phyloP scores from a whole-genome alignment of 371 early-diverging fungal species.

The Mucor velutinosus region DNA sequence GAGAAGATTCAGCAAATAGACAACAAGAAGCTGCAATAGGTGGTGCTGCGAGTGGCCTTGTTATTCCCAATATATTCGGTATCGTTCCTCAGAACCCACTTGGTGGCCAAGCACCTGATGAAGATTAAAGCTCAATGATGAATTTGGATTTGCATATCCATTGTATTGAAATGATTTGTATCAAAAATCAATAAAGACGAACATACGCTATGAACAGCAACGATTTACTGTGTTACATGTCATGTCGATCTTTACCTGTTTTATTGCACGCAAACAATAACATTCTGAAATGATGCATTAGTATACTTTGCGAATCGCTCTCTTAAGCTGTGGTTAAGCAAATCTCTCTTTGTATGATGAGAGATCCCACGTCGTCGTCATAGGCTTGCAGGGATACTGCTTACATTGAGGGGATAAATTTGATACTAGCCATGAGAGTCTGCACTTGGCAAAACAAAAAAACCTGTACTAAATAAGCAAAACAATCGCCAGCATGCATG shows the following conservation, averaged over 20 bases:
- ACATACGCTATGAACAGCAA: background rate
- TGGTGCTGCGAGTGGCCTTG: slow-evolving; percentile 4
- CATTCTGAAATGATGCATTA: background rate
- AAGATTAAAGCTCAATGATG: background rate
- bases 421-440: background rate
- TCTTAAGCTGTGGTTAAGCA: background rate
- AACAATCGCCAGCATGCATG: background rate
- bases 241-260: background rate
- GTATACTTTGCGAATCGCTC: background rate
- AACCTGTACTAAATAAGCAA: background rate
- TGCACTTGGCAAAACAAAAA: background rate
- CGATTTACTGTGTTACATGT: background rate
- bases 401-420: background rate
- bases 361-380: background rate
- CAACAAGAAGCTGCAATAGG: background rate
- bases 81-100: slow-evolving; percentile 1
- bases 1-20: slow-evolving; percentile 12
- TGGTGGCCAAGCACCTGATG: slow-evolving; percentile 8
- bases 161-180: background rate
- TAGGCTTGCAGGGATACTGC: background rate
- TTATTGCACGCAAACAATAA: background rate
- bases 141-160: background rate
- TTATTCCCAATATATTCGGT: background rate
- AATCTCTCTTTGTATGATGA: too few relatives aligned
- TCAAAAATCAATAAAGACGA: background rate